phyloP scores from a whole-genome alignment of 768 basidiomycete species.

The Lyophyllum shimeji region DNA sequence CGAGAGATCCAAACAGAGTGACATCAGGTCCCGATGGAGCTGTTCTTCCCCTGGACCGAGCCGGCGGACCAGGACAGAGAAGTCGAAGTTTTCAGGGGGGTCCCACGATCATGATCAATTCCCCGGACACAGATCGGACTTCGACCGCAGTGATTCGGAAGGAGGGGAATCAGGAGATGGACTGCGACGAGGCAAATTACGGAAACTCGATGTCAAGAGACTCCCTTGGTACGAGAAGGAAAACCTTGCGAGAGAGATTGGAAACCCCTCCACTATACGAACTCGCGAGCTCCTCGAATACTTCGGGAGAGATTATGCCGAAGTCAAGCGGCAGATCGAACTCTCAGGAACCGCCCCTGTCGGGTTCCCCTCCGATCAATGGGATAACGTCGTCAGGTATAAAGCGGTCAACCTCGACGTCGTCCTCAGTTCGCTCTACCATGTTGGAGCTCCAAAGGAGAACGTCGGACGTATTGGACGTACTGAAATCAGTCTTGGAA shows the following conservation, averaged over 20 bases:
- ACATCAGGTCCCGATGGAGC: no score
- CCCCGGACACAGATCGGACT: no score
- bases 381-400: slow-evolving; percentile 1
- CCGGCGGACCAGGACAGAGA: no score
- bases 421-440: slow-evolving; percentile 10
- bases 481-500: slow-evolving; percentile 11
- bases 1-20: not conserved
- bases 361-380: slow-evolving; percentile 4
- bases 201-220: not conserved
- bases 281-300: not conserved
- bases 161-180: not conserved
- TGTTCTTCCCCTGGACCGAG: no score
- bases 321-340: not conserved
- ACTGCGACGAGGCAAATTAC: not conserved
- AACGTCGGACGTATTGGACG: slow-evolving; percentile 11
- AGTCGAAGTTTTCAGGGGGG: no score
- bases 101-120: no score
- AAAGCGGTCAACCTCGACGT: not conserved
- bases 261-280: not conserved
- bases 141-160: not conserved
- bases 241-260: not conserved
- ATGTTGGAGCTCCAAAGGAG: slow-evolving; percentile 15
- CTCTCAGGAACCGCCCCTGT: not conserved
- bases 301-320: not conserved
- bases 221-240: not conserved